Conservation (phyloP, 2,329 filamentous ascomycete genomes). For the Fusarium longipes region DNA sequence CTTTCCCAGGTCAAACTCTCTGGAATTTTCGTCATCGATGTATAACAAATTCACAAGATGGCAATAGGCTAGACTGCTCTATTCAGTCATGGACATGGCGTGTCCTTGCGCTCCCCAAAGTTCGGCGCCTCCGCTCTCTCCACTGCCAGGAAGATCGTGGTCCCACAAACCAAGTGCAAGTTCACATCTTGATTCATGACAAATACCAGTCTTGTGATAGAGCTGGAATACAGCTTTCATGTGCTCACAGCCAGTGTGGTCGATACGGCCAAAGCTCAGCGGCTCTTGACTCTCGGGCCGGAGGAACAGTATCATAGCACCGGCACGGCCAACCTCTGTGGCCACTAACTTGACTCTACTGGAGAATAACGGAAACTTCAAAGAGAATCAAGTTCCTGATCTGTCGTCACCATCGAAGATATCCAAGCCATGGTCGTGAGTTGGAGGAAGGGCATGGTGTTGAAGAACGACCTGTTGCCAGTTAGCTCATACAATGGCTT, state of each 20-base stretch:
- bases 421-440: not conserved
- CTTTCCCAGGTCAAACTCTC: not conserved
- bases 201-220: slow-evolving; percentile 11
- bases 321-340: not conserved
- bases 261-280: not conserved
- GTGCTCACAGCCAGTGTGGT: not conserved
- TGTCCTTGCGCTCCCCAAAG: slow-evolving; percentile 9
- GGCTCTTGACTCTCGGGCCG: slow-evolving; percentile 6
- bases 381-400: not conserved
- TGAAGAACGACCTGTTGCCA: not conserved
- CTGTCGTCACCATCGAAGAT: not conserved
- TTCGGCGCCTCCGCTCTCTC: slow-evolving; percentile 34
- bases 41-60: not conserved
- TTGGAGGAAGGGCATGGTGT: not conserved
- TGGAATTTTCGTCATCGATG: not conserved
- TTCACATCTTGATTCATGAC: slow-evolving; percentile 4
- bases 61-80: not conserved
- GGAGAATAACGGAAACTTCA: not conserved
- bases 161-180: slow-evolving; percentile 1
- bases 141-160: not conserved
- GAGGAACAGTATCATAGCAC: not conserved
- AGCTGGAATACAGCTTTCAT: not conserved
- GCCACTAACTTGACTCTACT: not conserved
- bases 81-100: not conserved
- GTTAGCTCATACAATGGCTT: not conserved